Evolutionary conservation across 192 early-diverging fungal genomes (phyloP).

Genomic region (Phlyctochytrium bullatum): DNA sequence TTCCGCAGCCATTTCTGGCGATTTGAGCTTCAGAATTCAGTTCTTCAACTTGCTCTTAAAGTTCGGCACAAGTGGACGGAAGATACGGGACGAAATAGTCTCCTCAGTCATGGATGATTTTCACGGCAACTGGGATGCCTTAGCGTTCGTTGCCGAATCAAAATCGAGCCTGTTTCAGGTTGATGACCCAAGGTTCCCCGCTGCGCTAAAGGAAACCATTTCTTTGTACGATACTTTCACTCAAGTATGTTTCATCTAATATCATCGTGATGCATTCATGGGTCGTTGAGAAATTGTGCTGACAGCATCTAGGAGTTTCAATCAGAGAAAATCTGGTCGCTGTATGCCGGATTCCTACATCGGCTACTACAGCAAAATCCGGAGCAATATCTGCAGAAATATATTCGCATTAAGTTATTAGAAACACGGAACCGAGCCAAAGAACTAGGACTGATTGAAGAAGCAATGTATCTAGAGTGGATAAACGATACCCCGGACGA

Average conservation of each 20-base stretch:
- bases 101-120: conserved; percentile 58
- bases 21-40: conserved; percentile 69
- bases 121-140: conserved; percentile 48
- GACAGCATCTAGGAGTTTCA: no score
- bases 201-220: conserved; percentile 42
- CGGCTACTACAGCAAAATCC: no score
- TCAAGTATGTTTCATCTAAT: conserved; percentile 13
- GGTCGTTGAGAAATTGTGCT: background rate
- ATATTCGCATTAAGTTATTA: no score
- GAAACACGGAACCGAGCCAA: no score
- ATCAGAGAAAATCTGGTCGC: no score
- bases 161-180: conserved; percentile 40
- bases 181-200: conserved; percentile 44
- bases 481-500: no score
- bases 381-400: no score
- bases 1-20: no score
- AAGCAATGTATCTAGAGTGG: no score
- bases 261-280: background rate
- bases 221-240: conserved; percentile 51
- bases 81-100: conserved; percentile 43
- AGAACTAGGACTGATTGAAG: no score
- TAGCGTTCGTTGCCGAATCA: conserved; percentile 53
- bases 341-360: no score
- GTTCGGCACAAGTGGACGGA: no score
- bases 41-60: conserved; percentile 64